These are phyloP conservation scores for Vaccinium darrowii DNA, from an alignment of 148 eudicot genomes.

Conservation along the genomic window DNA sequence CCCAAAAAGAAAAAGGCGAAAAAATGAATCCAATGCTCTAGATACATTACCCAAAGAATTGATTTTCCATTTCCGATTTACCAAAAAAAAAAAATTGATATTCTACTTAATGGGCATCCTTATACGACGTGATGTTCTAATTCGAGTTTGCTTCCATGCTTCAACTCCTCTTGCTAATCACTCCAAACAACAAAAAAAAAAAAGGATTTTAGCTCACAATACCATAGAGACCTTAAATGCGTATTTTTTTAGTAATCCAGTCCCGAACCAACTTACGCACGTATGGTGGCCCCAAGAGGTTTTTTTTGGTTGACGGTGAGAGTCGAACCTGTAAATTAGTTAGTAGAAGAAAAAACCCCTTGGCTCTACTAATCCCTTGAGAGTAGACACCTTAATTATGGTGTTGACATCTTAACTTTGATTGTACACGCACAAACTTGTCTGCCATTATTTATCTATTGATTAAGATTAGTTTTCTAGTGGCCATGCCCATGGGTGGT, in stretches of 20 bases:
- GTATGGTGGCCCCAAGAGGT: too few relatives aligned
- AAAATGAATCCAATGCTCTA: too few relatives aligned
- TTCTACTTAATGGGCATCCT: too few relatives aligned
- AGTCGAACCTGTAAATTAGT: too few relatives aligned
- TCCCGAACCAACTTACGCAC: too few relatives aligned
- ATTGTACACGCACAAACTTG: background rate
- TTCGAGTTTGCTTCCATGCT: background rate
- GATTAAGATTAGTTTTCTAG: background rate
- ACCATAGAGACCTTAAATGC: background rate
- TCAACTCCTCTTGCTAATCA: background rate
- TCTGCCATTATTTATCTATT: background rate
- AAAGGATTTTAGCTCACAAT: background rate
- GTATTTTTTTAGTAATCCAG: too few relatives aligned
- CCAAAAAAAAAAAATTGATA: too few relatives aligned
- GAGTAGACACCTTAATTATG: background rate
- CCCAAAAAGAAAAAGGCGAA: too few relatives aligned
- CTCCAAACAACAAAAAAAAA: background rate
- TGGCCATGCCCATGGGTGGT: conserved; percentile 3
- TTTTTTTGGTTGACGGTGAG: too few relatives aligned
- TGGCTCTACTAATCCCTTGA: background rate
- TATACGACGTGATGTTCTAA: background rate
- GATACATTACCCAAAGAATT: too few relatives aligned
- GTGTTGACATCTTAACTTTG: background rate
- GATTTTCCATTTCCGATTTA: too few relatives aligned
- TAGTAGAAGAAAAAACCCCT: background rate